Evolutionary conservation across 371 early-diverging fungal genomes (phyloP).

Genomic region (Chytridiales sp.): DNA sequence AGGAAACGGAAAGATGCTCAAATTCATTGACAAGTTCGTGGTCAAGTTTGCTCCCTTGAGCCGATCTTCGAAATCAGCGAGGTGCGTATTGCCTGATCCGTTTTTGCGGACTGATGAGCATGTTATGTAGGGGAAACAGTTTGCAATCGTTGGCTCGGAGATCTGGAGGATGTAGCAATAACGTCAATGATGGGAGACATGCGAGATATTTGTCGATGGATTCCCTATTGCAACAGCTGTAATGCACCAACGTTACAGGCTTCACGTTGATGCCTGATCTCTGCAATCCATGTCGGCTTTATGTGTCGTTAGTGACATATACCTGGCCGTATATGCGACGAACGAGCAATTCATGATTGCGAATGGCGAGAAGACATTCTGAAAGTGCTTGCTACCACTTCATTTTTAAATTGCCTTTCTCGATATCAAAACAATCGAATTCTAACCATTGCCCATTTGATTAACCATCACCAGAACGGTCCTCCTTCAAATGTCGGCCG

Average conservation of each 20-base stretch:
- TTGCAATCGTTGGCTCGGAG: neutral
- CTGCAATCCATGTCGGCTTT: neutral
- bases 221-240: too few relatives aligned
- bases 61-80: conserved; percentile 16
- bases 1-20: too few relatives aligned
- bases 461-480: conserved; percentile 16
- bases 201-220: too few relatives aligned
- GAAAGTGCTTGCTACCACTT: too few relatives aligned
- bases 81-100: neutral
- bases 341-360: too few relatives aligned
- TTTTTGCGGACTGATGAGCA: neutral
- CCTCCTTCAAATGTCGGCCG: conserved; percentile 21
- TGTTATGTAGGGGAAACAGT: neutral
- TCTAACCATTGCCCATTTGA: neutral
- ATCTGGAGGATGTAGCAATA: neutral
- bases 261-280: neutral
- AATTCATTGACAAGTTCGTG: conserved; percentile 20
- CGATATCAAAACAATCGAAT: neutral
- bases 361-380: too few relatives aligned
- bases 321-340: too few relatives aligned
- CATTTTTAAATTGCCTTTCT: too few relatives aligned
- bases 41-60: conserved; percentile 25
- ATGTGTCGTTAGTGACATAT: neutral
- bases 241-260: too few relatives aligned
- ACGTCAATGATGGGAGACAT: neutral